Percentiles rank a stretch among this genome's conserved stretches.
phyloP scores from a whole-genome alignment of 192 early-diverging fungal genomes.

The Geranomyces variabilis region DNA sequence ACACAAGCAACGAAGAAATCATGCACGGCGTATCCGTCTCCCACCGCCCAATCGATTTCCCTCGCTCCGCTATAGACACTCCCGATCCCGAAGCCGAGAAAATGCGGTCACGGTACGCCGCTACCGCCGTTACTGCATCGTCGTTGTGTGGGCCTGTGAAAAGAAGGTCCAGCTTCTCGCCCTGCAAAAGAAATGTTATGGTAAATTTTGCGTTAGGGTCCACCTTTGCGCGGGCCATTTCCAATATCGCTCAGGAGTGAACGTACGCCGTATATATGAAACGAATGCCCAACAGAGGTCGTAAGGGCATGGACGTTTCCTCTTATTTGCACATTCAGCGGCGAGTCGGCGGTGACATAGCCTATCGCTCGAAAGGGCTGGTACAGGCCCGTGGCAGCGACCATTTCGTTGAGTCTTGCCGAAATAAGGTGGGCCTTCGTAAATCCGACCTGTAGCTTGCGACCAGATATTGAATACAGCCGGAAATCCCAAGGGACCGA shows the following conservation, averaged over 20 bases:
- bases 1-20: slow-evolving; percentile 68
- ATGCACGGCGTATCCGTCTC: slow-evolving; percentile 27
- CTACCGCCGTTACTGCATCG: slow-evolving; percentile 71
- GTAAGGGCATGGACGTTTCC: slow-evolving; percentile 81
- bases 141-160: slow-evolving; percentile 76
- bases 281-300: slow-evolving; percentile 84
- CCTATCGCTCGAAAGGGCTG: slow-evolving; percentile 89
- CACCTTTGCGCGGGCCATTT: too few relatives aligned
- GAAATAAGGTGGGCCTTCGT: too few relatives aligned
- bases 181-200: slow-evolving; percentile 48
- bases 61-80: slow-evolving; percentile 69
- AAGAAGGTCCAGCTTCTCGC: slow-evolving; percentile 74
- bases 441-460: too few relatives aligned
- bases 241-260: too few relatives aligned
- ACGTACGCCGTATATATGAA: slow-evolving; percentile 85
- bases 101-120: slow-evolving; percentile 69
- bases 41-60: slow-evolving; percentile 51
- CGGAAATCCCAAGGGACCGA: too few relatives aligned
- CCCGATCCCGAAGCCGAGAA: slow-evolving; percentile 72
- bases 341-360: slow-evolving; percentile 80
- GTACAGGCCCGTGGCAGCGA: slow-evolving; percentile 9
- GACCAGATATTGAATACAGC: too few relatives aligned
- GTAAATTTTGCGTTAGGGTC: neutral
- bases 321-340: slow-evolving; percentile 77
- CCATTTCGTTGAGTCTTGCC: neutral